Percentiles rank a stretch among this genome's conserved stretches.
These are phyloP conservation scores for Coemansia furcata DNA, from an alignment of 192 early-diverging fungal species.

Conservation along the genomic window DNA sequence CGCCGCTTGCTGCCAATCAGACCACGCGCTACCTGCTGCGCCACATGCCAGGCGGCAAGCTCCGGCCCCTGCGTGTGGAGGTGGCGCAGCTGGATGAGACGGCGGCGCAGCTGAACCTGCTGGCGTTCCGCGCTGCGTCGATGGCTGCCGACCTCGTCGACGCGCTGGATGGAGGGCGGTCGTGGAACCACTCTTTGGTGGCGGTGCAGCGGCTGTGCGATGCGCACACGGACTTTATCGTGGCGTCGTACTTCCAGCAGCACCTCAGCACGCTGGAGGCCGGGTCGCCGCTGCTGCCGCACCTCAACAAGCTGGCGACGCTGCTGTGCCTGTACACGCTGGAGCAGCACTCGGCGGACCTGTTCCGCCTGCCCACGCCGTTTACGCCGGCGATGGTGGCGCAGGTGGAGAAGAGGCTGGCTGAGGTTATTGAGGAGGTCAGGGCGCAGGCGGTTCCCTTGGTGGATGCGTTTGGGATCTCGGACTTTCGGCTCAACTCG, in stretches of 20 bases:
- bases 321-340: conserved; percentile 65
- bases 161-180: conserved; percentile 52
- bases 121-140: conserved; percentile 71
- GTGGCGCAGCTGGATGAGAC: conserved; percentile 33
- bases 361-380: conserved; percentile 62
- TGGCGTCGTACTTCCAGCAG: conserved; percentile 71
- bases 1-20: conserved; percentile 39
- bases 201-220: conserved; percentile 70
- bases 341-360: conserved; percentile 57
- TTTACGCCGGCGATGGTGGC: conserved; percentile 53
- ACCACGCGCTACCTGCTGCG: conserved; percentile 31
- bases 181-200: conserved; percentile 58
- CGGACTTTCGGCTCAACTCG: conserved; percentile 75
- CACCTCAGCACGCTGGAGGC: conserved; percentile 45
- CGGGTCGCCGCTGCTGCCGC: conserved; percentile 31
- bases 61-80: conserved; percentile 7
- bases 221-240: conserved; percentile 76
- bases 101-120: conserved; percentile 64
- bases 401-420: conserved; percentile 55
- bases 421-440: conserved; percentile 60
- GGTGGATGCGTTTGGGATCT: conserved; percentile 75
- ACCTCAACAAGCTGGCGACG: conserved; percentile 40
- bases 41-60: conserved; percentile 20
- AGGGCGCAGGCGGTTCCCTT: conserved; percentile 75
- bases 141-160: conserved; percentile 63